Percentiles rank a stretch among this genome's conserved stretches.
These are phyloP conservation scores for Knufia fluminis DNA, from an alignment of 2,329 filamentous ascomycete species.

Conservation along the genomic window DNA sequence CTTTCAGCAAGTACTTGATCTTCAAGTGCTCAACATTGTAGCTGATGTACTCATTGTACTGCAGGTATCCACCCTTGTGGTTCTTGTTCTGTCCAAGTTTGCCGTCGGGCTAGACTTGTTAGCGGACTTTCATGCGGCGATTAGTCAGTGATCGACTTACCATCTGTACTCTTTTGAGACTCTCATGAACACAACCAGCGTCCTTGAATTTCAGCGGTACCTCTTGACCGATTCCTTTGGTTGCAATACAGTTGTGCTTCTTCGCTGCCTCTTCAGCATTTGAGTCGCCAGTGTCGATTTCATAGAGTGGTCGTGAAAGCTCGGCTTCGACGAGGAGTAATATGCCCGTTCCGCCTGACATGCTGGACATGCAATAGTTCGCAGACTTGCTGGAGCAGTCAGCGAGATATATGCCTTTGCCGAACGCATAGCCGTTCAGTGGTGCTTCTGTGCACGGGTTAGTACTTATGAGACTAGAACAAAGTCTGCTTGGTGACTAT, in stretches of 20 bases:
- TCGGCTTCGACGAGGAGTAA: constrained; percentile 78
- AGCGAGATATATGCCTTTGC: constrained; percentile 79
- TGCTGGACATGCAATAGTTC: constrained; percentile 58
- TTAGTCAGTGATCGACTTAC: constrained; percentile 10
- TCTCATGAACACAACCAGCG: constrained; percentile 54
- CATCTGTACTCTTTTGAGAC: constrained; percentile 60
- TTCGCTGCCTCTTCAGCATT: constrained; percentile 56
- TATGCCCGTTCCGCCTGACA: constrained; percentile 59
- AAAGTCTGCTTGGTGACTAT: background rate
- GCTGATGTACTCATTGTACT: constrained; percentile 40
- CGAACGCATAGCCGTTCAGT: constrained; percentile 75
- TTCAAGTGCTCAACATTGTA: constrained; percentile 41
- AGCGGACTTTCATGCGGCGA: background rate
- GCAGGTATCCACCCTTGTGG: constrained; percentile 11
- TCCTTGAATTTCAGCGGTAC: constrained; percentile 70
- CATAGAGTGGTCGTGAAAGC: constrained; percentile 64
- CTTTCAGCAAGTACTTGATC: constrained; percentile 36
- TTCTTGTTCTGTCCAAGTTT: constrained; percentile 7
- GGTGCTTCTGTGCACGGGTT: constrained; percentile 62
- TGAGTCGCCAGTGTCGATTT: constrained; percentile 50
- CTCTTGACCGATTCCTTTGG: constrained; percentile 58
- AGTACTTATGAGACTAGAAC: background rate
- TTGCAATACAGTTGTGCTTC: constrained; percentile 53
- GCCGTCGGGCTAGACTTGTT: constrained; percentile 8
- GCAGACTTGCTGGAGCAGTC: constrained; percentile 79